These are phyloP conservation scores for Camellia japonica DNA, from an alignment of 148 eudicot species.

Conservation along the genomic window DNA sequence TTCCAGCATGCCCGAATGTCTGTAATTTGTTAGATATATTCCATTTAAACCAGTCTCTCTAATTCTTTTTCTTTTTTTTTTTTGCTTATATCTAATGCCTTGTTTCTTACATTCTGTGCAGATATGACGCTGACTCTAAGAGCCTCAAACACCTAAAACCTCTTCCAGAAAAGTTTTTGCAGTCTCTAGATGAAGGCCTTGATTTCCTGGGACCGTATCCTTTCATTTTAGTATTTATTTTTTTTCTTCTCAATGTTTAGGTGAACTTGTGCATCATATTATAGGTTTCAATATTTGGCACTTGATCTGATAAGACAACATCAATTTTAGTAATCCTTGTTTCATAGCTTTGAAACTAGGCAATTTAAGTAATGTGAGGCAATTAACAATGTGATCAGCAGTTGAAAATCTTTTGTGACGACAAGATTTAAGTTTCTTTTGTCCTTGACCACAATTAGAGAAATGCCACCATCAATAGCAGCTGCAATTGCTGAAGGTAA, in stretches of 20 bases:
- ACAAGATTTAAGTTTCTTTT: not conserved
- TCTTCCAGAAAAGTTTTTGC: constrained; percentile 42
- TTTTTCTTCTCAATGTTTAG: not conserved
- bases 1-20: constrained; percentile 82
- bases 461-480: constrained; percentile 53
- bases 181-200: constrained; percentile 45
- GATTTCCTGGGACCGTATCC: constrained; percentile 93
- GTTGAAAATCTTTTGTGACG: not conserved
- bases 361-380: not conserved
- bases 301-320: not conserved
- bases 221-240: constrained; percentile 2
- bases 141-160: constrained; percentile 59
- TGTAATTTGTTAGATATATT: constrained; percentile 14
- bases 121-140: constrained; percentile 58
- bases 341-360: not conserved
- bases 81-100: not conserved
- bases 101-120: constrained; percentile 16
- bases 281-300: too few relatives aligned
- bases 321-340: not conserved
- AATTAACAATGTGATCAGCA: not conserved
- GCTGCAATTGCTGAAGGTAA: constrained; percentile 70
- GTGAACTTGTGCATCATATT: too few relatives aligned
- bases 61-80: not conserved
- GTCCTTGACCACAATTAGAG: constrained; percentile 44
- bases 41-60: not conserved